phyloP scores from a whole-genome alignment of 169 alveolate genomes.

The Miamiensis avidus region DNA sequence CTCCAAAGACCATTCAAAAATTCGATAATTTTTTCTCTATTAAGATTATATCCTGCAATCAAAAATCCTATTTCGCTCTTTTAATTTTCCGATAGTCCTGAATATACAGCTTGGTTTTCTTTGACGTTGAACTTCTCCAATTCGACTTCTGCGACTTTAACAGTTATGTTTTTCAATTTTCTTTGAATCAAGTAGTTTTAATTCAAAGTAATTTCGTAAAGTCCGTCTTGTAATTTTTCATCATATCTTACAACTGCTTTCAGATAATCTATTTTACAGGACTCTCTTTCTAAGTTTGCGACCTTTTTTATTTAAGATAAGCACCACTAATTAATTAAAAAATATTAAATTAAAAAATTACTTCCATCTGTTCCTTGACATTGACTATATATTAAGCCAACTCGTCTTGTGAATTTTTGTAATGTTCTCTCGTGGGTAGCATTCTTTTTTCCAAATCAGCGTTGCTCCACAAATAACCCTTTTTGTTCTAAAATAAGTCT shows the following conservation, averaged over 20 bases:
- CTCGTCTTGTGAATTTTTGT: conserved; percentile 5
- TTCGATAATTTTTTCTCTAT: background rate
- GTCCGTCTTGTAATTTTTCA: conserved; percentile 20
- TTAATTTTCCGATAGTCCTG: background rate
- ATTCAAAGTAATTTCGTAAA: conserved; percentile 13
- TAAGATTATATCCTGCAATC: background rate
- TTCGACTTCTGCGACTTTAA: background rate
- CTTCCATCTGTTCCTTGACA: background rate
- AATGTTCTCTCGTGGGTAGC: background rate
- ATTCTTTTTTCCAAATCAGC: background rate
- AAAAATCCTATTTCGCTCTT: background rate
- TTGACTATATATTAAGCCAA: background rate
- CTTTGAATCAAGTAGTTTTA: conserved; percentile 16
- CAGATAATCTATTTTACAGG: conserved; percentile 8
- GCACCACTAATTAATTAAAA: background rate
- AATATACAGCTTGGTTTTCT: background rate
- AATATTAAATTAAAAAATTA: background rate
- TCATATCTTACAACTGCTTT: conserved; percentile 12
- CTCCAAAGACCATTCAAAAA: background rate
- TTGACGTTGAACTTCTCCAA: background rate
- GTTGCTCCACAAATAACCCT: background rate
- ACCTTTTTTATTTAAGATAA: background rate
- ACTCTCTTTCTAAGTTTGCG: background rate
- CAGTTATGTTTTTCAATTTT: background rate
- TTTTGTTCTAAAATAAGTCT: background rate